Percentiles rank a stretch among this genome's conserved stretches.
phyloP scores from a whole-genome alignment of 306 rosid genomes.

The Acmispon strigosus region DNA sequence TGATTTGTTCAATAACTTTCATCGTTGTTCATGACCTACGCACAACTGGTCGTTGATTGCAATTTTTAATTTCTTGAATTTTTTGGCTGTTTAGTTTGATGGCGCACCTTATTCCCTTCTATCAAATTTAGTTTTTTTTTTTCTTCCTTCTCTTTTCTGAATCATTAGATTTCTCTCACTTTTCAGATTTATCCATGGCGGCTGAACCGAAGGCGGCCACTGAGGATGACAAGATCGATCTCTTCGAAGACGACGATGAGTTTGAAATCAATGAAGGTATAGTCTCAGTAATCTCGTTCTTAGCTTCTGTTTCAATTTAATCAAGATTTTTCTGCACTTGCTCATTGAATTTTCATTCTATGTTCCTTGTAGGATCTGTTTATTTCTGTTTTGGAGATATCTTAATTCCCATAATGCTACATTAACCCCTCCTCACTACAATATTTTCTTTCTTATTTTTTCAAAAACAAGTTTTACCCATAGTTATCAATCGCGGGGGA shows the following conservation, averaged over 20 bases:
- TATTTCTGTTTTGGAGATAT: not conserved
- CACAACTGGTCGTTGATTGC: not conserved
- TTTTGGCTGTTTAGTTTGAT: not conserved
- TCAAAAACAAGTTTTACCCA: not conserved
- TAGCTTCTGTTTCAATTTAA: not conserved
- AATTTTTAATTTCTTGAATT: not conserved
- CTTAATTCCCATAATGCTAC: not conserved
- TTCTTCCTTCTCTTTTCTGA: too few species aligned
- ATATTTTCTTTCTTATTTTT: conserved; percentile 36
- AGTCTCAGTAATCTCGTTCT: not conserved
- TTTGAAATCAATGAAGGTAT: conserved; percentile 72
- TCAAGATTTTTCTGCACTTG: not conserved
- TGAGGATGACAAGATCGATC: conserved; percentile 77
- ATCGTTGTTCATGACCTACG: not conserved
- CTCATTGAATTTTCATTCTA: not conserved
- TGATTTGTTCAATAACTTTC: too few species aligned
- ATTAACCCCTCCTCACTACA: not conserved
- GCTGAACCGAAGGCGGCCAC: conserved; percentile 53
- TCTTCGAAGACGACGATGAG: conserved; percentile 84
- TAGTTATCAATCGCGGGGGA: too few species aligned
- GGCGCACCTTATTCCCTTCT: not conserved
- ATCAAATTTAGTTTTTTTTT: conserved; percentile 5
- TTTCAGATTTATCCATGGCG: conserved; percentile 46
- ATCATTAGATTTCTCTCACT: not conserved
- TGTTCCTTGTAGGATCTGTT: not conserved